These are phyloP conservation scores for Penicillium capsulatum DNA, from an alignment of 2,329 filamentous ascomycete genomes.

Conservation along the genomic window DNA sequence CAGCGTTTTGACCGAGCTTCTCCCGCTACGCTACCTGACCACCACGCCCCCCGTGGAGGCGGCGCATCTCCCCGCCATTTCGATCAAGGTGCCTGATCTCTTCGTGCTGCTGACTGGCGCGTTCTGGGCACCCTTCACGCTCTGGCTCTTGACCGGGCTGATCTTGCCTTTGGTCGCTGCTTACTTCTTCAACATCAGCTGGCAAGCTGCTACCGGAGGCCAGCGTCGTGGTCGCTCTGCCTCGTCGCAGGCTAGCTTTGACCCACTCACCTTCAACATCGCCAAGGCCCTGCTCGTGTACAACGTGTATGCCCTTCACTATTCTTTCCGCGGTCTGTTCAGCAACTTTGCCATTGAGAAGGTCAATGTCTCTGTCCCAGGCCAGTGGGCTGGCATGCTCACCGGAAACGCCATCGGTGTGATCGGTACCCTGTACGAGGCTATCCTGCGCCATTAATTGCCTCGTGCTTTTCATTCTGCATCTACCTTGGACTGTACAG, in stretches of 20 bases:
- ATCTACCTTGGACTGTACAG: constrained; percentile 17
- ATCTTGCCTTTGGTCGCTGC: constrained; percentile 66
- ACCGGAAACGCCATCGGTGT: constrained; percentile 41
- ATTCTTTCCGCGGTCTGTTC: constrained; percentile 38
- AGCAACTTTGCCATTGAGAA: constrained; percentile 33
- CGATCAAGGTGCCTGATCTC: constrained; percentile 71
- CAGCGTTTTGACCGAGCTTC: constrained; percentile 64
- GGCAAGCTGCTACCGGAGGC: constrained; percentile 40
- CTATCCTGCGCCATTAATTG: constrained; percentile 39
- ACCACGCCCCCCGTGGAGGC: constrained; percentile 61
- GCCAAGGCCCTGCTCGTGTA: constrained; percentile 78
- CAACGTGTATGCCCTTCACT: constrained; percentile 64
- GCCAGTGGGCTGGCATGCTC: constrained; percentile 38
- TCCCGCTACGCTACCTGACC: constrained; percentile 69
- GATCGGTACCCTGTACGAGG: constrained; percentile 45
- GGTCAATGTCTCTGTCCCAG: constrained; percentile 39
- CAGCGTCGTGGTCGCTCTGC: constrained; percentile 25
- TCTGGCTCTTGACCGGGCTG: constrained; percentile 72
- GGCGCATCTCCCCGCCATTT: constrained; percentile 55
- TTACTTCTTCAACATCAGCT: constrained; percentile 87
- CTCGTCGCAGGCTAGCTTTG: constrained; percentile 48
- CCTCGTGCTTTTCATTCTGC: constrained; percentile 1
- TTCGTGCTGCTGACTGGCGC: constrained; percentile 69
- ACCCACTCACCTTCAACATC: constrained; percentile 87
- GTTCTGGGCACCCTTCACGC: constrained; percentile 78